These are phyloP conservation scores for Nigrospora oryzae DNA, from an alignment of 2,329 filamentous ascomycete species.

Conservation along the genomic window DNA sequence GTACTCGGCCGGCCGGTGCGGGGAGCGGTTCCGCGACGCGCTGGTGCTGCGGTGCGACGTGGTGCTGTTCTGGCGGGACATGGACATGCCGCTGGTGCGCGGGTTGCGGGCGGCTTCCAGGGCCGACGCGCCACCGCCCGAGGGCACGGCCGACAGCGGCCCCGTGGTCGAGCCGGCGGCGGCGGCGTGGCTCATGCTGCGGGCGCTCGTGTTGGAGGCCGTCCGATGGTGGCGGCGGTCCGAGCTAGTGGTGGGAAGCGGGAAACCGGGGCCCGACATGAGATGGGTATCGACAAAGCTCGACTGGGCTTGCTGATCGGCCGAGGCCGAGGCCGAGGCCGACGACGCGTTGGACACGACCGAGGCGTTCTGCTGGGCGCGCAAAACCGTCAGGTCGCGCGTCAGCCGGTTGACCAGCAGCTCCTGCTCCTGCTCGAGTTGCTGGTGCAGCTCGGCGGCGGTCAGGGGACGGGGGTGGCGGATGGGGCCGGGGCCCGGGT, in stretches of 20 bases:
- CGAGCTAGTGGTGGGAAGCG: constrained; percentile 40
- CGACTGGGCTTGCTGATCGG: constrained; percentile 30
- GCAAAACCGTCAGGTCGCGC: constrained; percentile 78
- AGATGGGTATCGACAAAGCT: constrained; percentile 40
- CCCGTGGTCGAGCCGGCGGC: constrained; percentile 28
- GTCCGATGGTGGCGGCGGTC: constrained; percentile 48
- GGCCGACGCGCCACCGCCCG: constrained; percentile 27
- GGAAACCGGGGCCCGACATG: constrained; percentile 48
- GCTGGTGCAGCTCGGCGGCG: constrained; percentile 76
- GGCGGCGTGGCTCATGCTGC: constrained; percentile 37
- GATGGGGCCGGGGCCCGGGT: constrained; percentile 60
- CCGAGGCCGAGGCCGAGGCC: constrained; percentile 41
- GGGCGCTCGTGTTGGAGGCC: constrained; percentile 44
- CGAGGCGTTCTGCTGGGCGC: constrained; percentile 59
- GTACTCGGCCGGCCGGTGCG: constrained; percentile 33
- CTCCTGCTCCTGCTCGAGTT: constrained; percentile 93
- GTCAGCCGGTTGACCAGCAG: constrained; percentile 90
- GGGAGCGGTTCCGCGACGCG: constrained; percentile 31
- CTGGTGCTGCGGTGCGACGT: constrained; percentile 44
- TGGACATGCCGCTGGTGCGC: constrained; percentile 28
- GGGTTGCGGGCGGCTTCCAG: constrained; percentile 37
- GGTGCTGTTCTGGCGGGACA: constrained; percentile 44
- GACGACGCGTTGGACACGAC: constrained; percentile 60
- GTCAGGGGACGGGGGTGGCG: constrained; percentile 84
- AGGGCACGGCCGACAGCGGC: constrained; percentile 20